phyloP scores from a whole-genome alignment of 2,329 filamentous ascomycete species.

The Trichophyton rubrum region DNA sequence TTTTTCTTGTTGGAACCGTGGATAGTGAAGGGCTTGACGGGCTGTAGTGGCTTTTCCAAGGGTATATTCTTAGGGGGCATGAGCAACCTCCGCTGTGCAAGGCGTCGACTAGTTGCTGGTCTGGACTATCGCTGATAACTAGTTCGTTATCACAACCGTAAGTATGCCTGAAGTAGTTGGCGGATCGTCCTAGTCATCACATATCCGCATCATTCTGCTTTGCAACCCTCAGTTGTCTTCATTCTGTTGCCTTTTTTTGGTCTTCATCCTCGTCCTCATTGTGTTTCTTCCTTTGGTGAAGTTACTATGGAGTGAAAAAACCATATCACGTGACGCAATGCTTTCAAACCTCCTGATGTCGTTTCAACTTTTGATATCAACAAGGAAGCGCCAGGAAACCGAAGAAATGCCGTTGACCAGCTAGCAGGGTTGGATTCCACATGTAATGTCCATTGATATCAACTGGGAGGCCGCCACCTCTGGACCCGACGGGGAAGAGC shows the following conservation, averaged over 20 bases:
- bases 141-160: not conserved
- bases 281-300: not conserved
- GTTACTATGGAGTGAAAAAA: no score
- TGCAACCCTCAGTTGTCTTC: not conserved
- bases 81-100: not conserved
- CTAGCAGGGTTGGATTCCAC: slow-evolving; percentile 8
- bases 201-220: not conserved
- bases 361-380: not conserved
- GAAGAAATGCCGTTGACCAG: not conserved
- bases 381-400: not conserved
- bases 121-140: not conserved
- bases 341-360: not conserved
- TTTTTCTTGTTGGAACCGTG: not conserved
- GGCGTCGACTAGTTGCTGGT: not conserved
- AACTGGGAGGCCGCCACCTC: slow-evolving; percentile 89
- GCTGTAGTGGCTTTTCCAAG: not conserved
- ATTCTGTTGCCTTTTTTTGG: no score
- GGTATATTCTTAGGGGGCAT: not conserved
- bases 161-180: not conserved
- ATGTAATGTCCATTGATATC: slow-evolving; percentile 87
- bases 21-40: not conserved
- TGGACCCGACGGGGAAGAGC: slow-evolving; percentile 71
- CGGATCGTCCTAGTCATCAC: not conserved
- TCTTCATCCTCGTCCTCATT: not conserved
- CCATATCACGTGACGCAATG: not conserved